These are phyloP conservation scores for Vanilla planifolia DNA, from an alignment of 106 monocot genomes.

Conservation along the genomic window DNA sequence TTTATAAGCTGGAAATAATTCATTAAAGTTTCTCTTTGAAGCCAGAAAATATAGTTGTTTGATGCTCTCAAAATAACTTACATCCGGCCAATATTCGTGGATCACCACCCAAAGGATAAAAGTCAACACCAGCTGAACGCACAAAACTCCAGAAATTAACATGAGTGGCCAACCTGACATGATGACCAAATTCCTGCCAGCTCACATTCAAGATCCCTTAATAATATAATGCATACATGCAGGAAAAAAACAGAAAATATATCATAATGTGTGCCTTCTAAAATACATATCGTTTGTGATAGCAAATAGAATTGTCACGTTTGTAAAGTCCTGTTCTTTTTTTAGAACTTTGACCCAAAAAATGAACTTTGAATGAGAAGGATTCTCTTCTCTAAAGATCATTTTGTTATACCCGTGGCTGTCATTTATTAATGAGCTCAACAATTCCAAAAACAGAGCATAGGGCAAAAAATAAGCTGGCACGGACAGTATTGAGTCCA, in stretches of 20 bases:
- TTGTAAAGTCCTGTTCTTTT: too few species aligned
- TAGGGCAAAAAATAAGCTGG: too few species aligned
- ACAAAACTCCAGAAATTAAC: conserved; percentile 75
- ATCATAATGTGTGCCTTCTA: too few species aligned
- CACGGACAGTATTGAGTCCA: too few species aligned
- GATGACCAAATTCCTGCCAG: conserved; percentile 90
- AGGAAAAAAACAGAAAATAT: not conserved
- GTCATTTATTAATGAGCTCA: too few species aligned
- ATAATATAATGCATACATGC: not conserved
- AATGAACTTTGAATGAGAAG: too few species aligned
- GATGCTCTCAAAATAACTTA: conserved; percentile 27
- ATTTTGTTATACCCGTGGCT: too few species aligned
- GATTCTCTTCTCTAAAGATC: too few species aligned
- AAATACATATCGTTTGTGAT: too few species aligned
- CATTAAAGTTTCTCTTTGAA: not conserved
- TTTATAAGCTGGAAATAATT: not conserved
- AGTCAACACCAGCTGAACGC: conserved; percentile 75
- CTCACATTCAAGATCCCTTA: not conserved
- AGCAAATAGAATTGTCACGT: too few species aligned
- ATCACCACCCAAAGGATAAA: conserved; percentile 97
- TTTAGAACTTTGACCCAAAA: too few species aligned
- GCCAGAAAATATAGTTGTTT: not conserved
- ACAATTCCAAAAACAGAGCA: too few species aligned
- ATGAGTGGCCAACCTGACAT: conserved; percentile 94
- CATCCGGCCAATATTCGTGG: conserved; percentile 87